Percentiles rank a stretch among this genome's conserved stretches.
Conservation (phyloP, 495 filamentous ascomycete species). For the Neurospora sp. region DNA sequence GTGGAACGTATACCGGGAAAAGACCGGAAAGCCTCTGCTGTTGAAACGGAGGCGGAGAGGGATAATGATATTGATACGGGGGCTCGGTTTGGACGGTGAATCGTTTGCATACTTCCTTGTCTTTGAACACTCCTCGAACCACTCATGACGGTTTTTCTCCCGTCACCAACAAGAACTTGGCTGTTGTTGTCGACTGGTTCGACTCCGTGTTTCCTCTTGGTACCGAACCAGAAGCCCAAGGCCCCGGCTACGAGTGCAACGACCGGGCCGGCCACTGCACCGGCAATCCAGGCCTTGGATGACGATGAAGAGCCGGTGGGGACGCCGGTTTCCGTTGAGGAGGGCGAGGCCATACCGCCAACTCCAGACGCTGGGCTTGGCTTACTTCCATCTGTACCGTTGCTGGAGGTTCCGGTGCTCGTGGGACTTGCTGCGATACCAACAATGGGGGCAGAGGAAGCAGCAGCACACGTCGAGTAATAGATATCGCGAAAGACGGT, state of each 20-base stretch:
- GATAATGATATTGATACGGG: background rate
- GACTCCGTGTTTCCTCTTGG: background rate
- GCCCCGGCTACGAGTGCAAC: background rate
- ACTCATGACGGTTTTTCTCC: background rate
- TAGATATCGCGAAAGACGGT: constrained; percentile 5
- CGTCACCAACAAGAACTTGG: background rate
- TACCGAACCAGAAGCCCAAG: background rate
- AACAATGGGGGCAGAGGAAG: too few relatives aligned
- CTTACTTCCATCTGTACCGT: background rate
- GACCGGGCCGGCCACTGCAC: background rate
- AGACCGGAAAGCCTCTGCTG: background rate
- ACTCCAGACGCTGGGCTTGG: background rate
- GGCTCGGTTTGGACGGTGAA: background rate
- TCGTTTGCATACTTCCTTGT: background rate
- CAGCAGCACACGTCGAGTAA: background rate
- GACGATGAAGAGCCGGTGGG: background rate
- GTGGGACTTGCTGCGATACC: background rate
- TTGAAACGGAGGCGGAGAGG: background rate
- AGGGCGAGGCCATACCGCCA: constrained; percentile 1
- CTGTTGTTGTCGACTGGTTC: background rate
- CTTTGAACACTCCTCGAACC: background rate
- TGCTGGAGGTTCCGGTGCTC: background rate
- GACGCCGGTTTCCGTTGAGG: background rate
- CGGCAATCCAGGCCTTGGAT: constrained; percentile 5
- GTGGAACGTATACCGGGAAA: background rate